Percentiles rank a stretch among this genome's conserved stretches.
phyloP scores from a whole-genome alignment of 495 filamentous ascomycete species.

The Trichoderma reesei region DNA sequence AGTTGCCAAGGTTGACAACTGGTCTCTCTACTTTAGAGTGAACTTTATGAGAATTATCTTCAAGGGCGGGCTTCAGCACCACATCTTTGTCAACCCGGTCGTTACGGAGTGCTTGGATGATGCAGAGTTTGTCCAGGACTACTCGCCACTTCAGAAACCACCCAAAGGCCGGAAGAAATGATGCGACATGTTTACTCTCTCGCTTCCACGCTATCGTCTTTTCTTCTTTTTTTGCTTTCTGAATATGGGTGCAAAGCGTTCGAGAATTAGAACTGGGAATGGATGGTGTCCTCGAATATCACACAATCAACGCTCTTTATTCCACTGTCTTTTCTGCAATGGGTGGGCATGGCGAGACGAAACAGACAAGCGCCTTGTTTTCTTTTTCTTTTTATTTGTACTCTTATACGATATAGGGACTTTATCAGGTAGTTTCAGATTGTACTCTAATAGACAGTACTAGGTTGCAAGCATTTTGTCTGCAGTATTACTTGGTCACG shows the following conservation, averaged over 20 bases:
- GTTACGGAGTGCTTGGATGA: background rate
- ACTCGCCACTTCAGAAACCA: background rate
- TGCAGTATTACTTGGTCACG: too few relatives aligned
- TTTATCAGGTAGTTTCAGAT: too few relatives aligned
- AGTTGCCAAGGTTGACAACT: background rate
- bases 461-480: too few relatives aligned
- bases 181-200: background rate
- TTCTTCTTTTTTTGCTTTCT: background rate
- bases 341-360: too few relatives aligned
- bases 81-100: conserved; percentile 1
- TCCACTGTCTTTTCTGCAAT: too few relatives aligned
- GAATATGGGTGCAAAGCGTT: background rate
- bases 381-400: background rate
- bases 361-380: too few relatives aligned
- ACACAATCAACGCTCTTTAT: too few relatives aligned
- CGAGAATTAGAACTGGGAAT: too few relatives aligned
- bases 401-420: background rate
- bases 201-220: background rate
- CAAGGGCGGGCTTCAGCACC: background rate
- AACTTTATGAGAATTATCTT: background rate
- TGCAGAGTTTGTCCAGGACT: background rate
- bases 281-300: too few relatives aligned
- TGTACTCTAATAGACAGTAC: too few relatives aligned
- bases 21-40: background rate
- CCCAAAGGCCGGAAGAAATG: background rate